Conservation (phyloP, 169 alveolate species). For the Cryptosporidium sp. region DNA sequence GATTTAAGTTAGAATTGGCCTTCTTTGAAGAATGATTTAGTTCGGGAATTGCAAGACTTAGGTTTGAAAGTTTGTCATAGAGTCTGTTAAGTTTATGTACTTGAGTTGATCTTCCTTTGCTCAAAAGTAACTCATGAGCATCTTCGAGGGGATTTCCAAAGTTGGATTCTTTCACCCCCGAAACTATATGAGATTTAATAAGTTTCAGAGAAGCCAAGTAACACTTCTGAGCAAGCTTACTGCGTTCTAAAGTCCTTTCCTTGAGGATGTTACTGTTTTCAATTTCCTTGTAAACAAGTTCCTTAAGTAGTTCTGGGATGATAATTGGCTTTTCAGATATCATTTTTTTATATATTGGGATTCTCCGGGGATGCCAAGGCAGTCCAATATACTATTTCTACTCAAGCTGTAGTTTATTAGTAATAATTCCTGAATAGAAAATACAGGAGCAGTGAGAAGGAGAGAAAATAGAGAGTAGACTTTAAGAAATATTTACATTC, state of each 20-base stretch:
- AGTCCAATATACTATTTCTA: no score
- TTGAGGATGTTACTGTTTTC: background rate
- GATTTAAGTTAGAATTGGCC: no score
- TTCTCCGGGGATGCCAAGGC: background rate
- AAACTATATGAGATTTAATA: slow-evolving; percentile 56
- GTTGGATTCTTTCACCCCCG: slow-evolving; percentile 28
- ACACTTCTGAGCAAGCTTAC: slow-evolving; percentile 38
- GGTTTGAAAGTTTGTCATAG: slow-evolving; percentile 26
- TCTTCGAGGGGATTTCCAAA: slow-evolving; percentile 52
- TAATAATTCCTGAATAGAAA: background rate
- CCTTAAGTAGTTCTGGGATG: slow-evolving; percentile 64
- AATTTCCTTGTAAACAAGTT: slow-evolving; percentile 44
- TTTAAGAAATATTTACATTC: no score
- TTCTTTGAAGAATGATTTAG: background rate
- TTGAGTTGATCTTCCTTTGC: slow-evolving; percentile 41
- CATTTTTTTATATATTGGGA: background rate
- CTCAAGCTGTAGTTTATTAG: no score
- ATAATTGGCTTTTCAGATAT: slow-evolving; percentile 38
- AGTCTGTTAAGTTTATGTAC: slow-evolving; percentile 37
- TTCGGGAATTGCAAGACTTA: slow-evolving; percentile 49
- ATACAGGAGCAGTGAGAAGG: background rate
- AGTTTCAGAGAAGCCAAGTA: slow-evolving; percentile 45
- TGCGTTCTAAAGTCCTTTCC: background rate
- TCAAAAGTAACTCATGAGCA: slow-evolving; percentile 37
- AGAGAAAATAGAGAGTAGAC: no score